phyloP scores from a whole-genome alignment of 352 stramenopile species.

The Aphanomyces stellatus region DNA sequence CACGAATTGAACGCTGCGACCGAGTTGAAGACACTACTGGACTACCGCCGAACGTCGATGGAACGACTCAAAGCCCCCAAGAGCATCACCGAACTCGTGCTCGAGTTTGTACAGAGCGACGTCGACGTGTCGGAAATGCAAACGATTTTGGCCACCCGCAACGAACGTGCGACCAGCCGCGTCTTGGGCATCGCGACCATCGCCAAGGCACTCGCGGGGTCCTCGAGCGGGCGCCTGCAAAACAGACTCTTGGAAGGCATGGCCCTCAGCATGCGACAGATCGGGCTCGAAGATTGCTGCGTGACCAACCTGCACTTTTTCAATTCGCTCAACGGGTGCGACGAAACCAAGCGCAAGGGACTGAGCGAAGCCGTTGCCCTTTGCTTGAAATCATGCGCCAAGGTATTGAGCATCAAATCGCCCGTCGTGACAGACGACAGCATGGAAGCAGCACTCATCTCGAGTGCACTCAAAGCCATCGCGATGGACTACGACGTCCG shows the following conservation, averaged over 20 bases:
- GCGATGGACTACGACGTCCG: slow-evolving; percentile 68
- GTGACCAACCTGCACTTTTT: slow-evolving; percentile 47
- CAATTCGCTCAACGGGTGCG: slow-evolving; percentile 43
- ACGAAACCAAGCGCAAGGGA: slow-evolving; percentile 33
- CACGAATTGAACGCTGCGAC: slow-evolving; percentile 33
- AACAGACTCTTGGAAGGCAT: slow-evolving; percentile 46
- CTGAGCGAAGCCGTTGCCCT: slow-evolving; percentile 41
- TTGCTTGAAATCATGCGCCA: slow-evolving; percentile 33
- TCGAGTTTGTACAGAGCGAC: slow-evolving; percentile 79
- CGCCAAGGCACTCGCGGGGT: slow-evolving; percentile 25
- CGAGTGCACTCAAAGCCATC: slow-evolving; percentile 42
- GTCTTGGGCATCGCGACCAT: slow-evolving; percentile 43
- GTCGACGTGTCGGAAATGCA: slow-evolving; percentile 49
- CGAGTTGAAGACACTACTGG: slow-evolving; percentile 53
- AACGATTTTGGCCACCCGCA: slow-evolving; percentile 36
- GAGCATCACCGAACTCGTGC: slow-evolving; percentile 68
- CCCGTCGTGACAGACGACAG: slow-evolving; percentile 19
- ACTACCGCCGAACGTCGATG: slow-evolving; percentile 62
- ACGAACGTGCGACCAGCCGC: slow-evolving; percentile 37
- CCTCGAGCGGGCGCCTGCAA: slow-evolving; percentile 25
- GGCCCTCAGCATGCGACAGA: slow-evolving; percentile 31
- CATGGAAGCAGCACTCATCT: slow-evolving; percentile 27
- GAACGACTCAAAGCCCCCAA: slow-evolving; percentile 48
- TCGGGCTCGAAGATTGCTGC: slow-evolving; percentile 27
- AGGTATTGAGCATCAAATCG: slow-evolving; percentile 21